phyloP scores from a whole-genome alignment of 2,329 filamentous ascomycete genomes.

The Trichoderma breve region DNA sequence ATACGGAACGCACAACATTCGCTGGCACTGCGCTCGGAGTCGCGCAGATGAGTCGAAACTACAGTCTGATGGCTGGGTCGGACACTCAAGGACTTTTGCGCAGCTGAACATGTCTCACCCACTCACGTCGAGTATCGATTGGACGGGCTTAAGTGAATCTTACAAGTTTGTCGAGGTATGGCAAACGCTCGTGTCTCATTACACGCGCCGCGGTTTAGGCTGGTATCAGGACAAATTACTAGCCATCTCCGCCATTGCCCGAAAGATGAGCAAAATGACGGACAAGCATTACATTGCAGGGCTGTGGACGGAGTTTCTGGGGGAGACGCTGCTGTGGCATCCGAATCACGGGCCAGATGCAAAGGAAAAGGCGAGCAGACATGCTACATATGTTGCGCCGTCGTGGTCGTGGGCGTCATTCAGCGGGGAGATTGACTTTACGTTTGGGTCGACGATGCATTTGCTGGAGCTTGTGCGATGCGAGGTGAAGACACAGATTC shows the following conservation, averaged over 20 bases:
- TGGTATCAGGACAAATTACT: slow-evolving; percentile 13
- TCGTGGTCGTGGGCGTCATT: slow-evolving; percentile 8
- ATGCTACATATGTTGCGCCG: slow-evolving; percentile 2
- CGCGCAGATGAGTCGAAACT: neutral
- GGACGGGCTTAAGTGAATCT: neutral
- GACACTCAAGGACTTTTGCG: slow-evolving; percentile 1
- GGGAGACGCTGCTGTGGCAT: neutral
- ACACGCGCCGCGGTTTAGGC: slow-evolving; percentile 4
- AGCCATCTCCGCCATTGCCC: slow-evolving; percentile 4
- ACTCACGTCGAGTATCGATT: neutral
- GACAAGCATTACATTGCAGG: neutral
- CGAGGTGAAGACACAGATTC: neutral
- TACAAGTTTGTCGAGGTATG: slow-evolving; percentile 1
- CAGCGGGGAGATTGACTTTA: slow-evolving; percentile 8
- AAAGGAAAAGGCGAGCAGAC: neutral
- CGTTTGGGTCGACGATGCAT: neutral
- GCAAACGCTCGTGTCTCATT: slow-evolving; percentile 8
- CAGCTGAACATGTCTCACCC: slow-evolving; percentile 1
- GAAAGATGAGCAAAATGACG: neutral
- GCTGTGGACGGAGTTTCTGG: neutral
- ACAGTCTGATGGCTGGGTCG: neutral
- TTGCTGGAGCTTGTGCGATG: neutral
- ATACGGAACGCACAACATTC: slow-evolving; percentile 1
- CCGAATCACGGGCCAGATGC: slow-evolving; percentile 4
- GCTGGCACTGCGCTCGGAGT: neutral